These are phyloP conservation scores for Eucalyptus sideroxylon DNA, from an alignment of 345 rosid genomes.

Conservation along the genomic window DNA sequence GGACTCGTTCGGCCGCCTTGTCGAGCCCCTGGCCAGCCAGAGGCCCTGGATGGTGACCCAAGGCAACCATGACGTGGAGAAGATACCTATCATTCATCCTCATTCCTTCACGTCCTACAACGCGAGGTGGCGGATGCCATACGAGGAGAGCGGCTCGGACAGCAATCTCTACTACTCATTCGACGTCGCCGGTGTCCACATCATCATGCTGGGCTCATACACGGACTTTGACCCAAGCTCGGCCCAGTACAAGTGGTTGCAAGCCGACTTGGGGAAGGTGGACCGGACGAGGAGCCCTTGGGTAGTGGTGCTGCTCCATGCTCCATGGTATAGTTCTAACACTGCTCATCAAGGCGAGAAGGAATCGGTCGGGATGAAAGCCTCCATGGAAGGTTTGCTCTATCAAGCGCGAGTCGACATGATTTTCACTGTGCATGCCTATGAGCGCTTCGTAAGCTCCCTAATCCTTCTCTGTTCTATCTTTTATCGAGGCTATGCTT, in stretches of 20 bases:
- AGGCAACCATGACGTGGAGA: conserved; percentile 79
- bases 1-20: conserved; percentile 67
- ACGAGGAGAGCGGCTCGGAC: conserved; percentile 44
- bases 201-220: conserved; percentile 80
- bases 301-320: conserved; percentile 53
- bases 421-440: conserved; percentile 76
- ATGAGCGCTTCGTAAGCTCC: conserved; percentile 72
- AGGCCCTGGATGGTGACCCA: conserved; percentile 92
- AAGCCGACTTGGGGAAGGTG: conserved; percentile 41
- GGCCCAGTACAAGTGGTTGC: conserved; percentile 63
- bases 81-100: conserved; percentile 24
- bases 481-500: background rate
- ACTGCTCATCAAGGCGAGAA: conserved; percentile 65
- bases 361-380: conserved; percentile 42
- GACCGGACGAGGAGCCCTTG: conserved; percentile 56
- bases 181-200: conserved; percentile 43
- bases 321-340: conserved; percentile 79
- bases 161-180: conserved; percentile 79
- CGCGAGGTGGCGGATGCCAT: conserved; percentile 75
- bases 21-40: conserved; percentile 79
- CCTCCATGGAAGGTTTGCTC: conserved; percentile 50
- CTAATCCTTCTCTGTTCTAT: background rate
- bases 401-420: conserved; percentile 60
- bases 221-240: conserved; percentile 43
- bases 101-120: conserved; percentile 56